Percentiles rank a stretch among this genome's conserved stretches.
These are phyloP conservation scores for Fusarium tanahbumbuense DNA, from an alignment of 2,329 filamentous ascomycete species.

Conservation along the genomic window DNA sequence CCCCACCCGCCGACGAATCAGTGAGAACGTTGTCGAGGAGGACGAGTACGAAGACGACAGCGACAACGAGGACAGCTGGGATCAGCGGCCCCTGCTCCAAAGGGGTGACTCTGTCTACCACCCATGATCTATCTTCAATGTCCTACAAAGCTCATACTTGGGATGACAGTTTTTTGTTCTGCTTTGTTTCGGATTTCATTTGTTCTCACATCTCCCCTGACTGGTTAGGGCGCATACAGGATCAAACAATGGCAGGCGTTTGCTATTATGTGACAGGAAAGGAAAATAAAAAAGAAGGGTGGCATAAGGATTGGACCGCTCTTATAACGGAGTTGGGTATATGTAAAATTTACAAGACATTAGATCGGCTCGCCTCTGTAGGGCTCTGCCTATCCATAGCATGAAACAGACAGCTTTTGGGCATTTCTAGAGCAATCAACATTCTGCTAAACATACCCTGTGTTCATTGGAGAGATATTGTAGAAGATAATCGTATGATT, in stretches of 20 bases:
- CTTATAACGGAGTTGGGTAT: conserved; percentile 10
- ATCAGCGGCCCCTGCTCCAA: conserved; percentile 55
- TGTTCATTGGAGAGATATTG: not conserved
- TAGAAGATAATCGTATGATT: not conserved
- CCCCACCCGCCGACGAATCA: conserved; percentile 18
- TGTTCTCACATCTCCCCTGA: conserved; percentile 17
- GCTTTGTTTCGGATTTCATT: conserved; percentile 16
- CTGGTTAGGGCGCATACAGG: conserved; percentile 26
- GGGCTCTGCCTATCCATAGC: not conserved
- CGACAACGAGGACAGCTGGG: conserved; percentile 50
- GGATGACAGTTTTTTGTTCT: conserved; percentile 35
- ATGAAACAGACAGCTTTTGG: not conserved
- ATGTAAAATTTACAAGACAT: not conserved
- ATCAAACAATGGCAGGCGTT: conserved; percentile 31
- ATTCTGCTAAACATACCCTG: not conserved
- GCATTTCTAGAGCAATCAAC: not conserved
- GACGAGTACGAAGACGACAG: conserved; percentile 48
- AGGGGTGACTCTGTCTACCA: conserved; percentile 48
- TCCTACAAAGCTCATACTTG: not conserved
- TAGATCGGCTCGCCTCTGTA: not conserved
- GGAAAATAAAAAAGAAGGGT: conserved; percentile 21
- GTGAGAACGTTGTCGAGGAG: conserved; percentile 35
- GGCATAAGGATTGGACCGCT: conserved; percentile 12
- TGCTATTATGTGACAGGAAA: conserved; percentile 15
- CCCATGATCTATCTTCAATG: conserved; percentile 11